These are phyloP conservation scores for Scenedesmus sp. DNA, from an alignment of 163 green algal genomes.

Conservation along the genomic window DNA sequence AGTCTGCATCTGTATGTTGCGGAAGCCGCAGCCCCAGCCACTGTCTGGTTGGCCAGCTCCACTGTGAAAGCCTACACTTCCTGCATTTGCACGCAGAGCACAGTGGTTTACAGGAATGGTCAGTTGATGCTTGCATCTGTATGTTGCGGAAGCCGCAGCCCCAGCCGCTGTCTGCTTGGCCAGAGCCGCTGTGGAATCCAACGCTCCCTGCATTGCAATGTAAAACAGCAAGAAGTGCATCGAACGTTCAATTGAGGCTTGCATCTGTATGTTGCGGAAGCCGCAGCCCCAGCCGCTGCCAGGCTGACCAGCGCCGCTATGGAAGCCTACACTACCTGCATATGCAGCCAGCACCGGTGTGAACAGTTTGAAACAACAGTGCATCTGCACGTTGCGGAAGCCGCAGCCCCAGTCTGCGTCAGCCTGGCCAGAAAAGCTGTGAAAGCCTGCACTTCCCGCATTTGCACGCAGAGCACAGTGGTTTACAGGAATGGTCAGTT, in stretches of 20 bases:
- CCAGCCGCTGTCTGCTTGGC: conserved; percentile 62
- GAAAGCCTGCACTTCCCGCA: conserved; percentile 14
- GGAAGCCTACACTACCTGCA: too few species aligned
- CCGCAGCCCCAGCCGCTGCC: neutral
- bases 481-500: too few species aligned
- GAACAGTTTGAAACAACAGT: conserved; percentile 4
- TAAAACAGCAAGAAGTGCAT: neutral
- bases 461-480: neutral
- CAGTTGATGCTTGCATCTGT: conserved; percentile 69
- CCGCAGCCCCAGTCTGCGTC: conserved; percentile 82
- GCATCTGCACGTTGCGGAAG: conserved; percentile 84
- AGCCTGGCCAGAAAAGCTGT: neutral
- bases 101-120: too few species aligned
- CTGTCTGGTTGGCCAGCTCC: too few species aligned
- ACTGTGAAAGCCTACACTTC: too few species aligned
- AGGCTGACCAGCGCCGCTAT: too few species aligned
- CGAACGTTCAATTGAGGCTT: neutral
- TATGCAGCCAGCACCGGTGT: too few species aligned
- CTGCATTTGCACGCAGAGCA: neutral
- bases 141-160: conserved; percentile 83
- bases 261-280: neutral
- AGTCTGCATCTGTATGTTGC: neutral
- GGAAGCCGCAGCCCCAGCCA: neutral
- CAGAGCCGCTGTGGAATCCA: neutral
- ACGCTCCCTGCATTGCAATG: conserved; percentile 12